phyloP scores from a whole-genome alignment of 176 grass and related monocot genomes.

The Oryza australiensis region DNA sequence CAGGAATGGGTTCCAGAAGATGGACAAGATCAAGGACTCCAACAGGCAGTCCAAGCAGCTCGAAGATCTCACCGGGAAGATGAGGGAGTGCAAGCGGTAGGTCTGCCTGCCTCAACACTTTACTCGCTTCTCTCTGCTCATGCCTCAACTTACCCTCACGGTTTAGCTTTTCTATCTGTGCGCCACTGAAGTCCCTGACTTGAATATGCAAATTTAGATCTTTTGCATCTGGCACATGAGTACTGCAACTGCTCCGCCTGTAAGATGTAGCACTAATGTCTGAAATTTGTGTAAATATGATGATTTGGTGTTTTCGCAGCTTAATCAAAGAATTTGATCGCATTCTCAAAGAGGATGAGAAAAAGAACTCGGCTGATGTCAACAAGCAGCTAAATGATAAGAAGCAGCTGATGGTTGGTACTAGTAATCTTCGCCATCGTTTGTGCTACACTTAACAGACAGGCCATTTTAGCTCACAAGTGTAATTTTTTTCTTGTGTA shows the following conservation, averaged over 20 bases:
- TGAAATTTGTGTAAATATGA: neutral
- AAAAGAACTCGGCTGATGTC: constrained; percentile 59
- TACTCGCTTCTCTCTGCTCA: neutral
- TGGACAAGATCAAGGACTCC: constrained; percentile 96
- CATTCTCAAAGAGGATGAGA: constrained; percentile 85
- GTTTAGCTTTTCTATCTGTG: neutral
- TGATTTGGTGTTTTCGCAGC: constrained; percentile 30
- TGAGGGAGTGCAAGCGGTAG: constrained; percentile 95
- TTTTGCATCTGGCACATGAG: neutral
- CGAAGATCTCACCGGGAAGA: constrained; percentile 93
- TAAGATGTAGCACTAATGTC: neutral
- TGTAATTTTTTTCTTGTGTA: constrained; percentile 37
- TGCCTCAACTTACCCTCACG: neutral
- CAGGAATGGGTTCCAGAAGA: constrained; percentile 98
- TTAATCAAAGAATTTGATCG: constrained; percentile 90
- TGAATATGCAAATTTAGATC: neutral
- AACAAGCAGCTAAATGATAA: constrained; percentile 97
- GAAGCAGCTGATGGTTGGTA: constrained; percentile 89
- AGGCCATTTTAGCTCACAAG: neutral
- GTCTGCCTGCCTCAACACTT: neutral
- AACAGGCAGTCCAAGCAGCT: constrained; percentile 91
- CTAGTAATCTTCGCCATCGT: neutral
- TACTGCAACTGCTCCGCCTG: neutral
- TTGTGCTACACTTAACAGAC: neutral
- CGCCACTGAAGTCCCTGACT: neutral